Conservation (phyloP, 139 green algal species). For the Closterium sp. region DNA sequence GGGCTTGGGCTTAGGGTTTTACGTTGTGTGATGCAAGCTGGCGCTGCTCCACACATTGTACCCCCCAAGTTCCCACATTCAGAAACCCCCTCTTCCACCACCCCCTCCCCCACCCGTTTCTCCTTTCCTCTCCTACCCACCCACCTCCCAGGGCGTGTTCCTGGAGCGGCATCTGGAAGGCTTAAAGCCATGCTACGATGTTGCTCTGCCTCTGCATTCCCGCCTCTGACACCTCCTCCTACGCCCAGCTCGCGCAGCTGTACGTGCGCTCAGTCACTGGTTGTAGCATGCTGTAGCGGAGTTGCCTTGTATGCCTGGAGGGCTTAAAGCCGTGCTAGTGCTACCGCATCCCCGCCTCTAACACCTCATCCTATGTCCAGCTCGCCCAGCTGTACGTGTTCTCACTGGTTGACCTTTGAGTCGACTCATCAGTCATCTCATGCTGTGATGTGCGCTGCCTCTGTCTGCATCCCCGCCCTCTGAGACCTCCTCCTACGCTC, state of each 20-base stretch:
- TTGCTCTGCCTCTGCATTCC: constrained; percentile 34
- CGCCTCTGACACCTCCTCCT: not conserved
- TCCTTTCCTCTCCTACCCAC: constrained; percentile 3
- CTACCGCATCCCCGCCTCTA: no score
- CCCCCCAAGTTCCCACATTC: no score
- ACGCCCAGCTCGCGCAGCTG: constrained; percentile 19
- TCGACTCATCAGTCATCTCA: no score
- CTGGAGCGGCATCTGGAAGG: constrained; percentile 5
- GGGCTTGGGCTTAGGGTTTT: not conserved
- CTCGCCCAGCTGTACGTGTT: no score
- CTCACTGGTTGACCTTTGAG: not conserved
- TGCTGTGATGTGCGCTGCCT: no score
- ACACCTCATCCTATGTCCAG: no score
- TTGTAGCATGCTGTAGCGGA: no score
- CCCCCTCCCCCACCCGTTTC: not conserved
- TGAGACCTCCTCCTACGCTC: no score
- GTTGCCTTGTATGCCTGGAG: no score
- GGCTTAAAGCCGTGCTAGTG: no score
- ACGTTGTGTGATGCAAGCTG: not conserved
- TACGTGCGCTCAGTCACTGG: not conserved
- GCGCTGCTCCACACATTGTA: no score
- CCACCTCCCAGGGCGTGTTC: constrained; percentile 24
- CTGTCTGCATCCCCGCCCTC: no score
- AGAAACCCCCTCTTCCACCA: not conserved
- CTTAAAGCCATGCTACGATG: not conserved